These are phyloP conservation scores for Tetrastigma voinierianum DNA, from an alignment of 164 flowering plant genomes.

Conservation along the genomic window DNA sequence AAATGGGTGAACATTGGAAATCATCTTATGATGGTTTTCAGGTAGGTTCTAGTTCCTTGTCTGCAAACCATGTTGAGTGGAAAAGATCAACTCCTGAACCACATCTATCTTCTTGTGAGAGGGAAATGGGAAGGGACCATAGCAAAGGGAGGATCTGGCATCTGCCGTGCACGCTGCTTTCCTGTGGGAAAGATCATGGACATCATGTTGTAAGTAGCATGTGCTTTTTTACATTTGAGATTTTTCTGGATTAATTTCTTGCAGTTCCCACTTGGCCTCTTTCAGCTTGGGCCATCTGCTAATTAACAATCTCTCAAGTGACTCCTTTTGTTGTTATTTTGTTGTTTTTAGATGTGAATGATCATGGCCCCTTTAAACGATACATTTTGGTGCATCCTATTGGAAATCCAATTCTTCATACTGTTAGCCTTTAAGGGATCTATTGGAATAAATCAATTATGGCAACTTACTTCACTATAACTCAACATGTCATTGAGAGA, in stretches of 20 bases:
- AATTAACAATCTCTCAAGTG: too few species aligned
- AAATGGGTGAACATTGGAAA: constrained; percentile 43
- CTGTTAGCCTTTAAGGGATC: too few species aligned
- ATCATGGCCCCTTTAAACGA: too few species aligned
- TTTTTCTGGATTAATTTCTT: constrained; percentile 1
- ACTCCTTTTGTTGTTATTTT: too few species aligned
- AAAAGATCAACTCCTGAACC: constrained; percentile 48
- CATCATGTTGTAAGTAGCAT: constrained; percentile 66
- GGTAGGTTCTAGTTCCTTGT: constrained; percentile 37
- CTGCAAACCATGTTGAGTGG: constrained; percentile 33
- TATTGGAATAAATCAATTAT: too few species aligned
- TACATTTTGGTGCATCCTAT: neutral
- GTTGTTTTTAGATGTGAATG: too few species aligned
- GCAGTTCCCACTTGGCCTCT: neutral
- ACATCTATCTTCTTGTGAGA: constrained; percentile 39
- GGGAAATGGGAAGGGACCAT: constrained; percentile 95
- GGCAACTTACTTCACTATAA: too few species aligned
- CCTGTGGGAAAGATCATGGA: constrained; percentile 86
- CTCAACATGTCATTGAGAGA: neutral
- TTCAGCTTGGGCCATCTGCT: neutral
- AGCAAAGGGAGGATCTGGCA: constrained; percentile 91
- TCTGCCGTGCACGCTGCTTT: constrained; percentile 96
- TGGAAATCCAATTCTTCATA: too few species aligned
- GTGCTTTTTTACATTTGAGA: neutral
- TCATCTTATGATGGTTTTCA: constrained; percentile 41